Base-by-base conservation (phyloP, 441 rosid species). In the Lepidium campestre region DNA sequence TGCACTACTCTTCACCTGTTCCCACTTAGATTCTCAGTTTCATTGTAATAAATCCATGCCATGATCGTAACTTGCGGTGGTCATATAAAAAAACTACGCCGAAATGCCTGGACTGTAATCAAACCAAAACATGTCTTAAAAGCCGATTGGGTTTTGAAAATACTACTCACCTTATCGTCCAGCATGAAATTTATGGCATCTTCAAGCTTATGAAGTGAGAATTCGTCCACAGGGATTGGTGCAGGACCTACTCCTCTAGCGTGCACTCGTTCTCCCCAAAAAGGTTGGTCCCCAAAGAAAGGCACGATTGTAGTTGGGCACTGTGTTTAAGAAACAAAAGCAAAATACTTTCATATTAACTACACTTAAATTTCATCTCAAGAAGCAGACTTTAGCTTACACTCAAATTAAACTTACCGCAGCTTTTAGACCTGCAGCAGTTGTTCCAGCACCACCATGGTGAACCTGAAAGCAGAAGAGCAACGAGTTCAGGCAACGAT, bases 381-480 rank as follows among this genome's bases (percentile, higher is more conserved):
- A 18, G 59, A 62, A 34, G 20, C 12, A 56, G 22, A 15, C 10
- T 62, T 31, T 36, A 31, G 2, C 60, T 68, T 47, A 7, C 44
- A 61, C 17, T 13, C 62, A 63, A 73, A 27, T 44, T 29, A 41
- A 46, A 40, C 50, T n/a, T 86, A 94, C 99, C 18, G 96, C 87
- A 61, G 99, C 96, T 86, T 78, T 90, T 64, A 94, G 96, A 76
- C 98, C 96, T 47, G 99, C 98, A 77, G 99, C 98, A 10, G 98
- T 89, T 65, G 99, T 94, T 61, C 98, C 98, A 65, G 98, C 98
- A 76, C 99, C 98, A 62, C 99, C 99, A 57, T 92, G 99, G 82
- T 91, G 99, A 77, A 94, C 99, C 97, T 93, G 73, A 71, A 76
- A 80, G 40, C 60, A 65, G 56, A 34, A 42, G 31, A 39, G 34